These are phyloP conservation scores for Arxiozyma slooffiae DNA, from an alignment of 1,139 yeast genomes.

Conservation along the genomic window DNA sequence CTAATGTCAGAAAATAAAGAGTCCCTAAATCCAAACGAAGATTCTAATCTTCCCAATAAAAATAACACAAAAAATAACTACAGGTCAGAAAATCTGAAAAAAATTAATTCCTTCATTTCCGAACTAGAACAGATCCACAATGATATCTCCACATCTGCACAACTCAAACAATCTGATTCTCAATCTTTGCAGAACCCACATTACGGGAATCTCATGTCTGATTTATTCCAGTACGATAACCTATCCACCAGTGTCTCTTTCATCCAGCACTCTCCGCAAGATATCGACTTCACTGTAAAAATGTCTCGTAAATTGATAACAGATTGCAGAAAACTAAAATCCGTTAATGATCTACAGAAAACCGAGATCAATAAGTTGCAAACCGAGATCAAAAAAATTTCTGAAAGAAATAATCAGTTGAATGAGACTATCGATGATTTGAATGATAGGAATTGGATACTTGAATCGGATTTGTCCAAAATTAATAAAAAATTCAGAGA, in stretches of 20 bases:
- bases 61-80: background rate
- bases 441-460: conserved; percentile 26
- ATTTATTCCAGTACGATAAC: conserved; percentile 4
- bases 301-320: conserved; percentile 67
- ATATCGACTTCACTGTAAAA: conserved; percentile 73
- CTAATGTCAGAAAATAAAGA: conserved; percentile 1
- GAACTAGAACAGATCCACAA: conserved; percentile 1
- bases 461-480: conserved; percentile 5
- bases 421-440: conserved; percentile 12
- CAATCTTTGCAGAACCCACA: background rate
- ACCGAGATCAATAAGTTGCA: conserved; percentile 43
- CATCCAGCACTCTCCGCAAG: conserved; percentile 30
- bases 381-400: conserved; percentile 44
- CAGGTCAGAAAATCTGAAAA: background rate
- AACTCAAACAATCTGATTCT: background rate
- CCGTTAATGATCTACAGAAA: conserved; percentile 49
- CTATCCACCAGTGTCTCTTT: conserved; percentile 3
- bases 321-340: conserved; percentile 71
- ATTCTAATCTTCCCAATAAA: background rate
- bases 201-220: conserved; percentile 1
- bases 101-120: background rate
- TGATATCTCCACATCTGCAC: background rate
- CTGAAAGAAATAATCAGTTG: conserved; percentile 8
- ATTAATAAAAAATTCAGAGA: conserved; percentile 6
- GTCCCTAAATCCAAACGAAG: background rate